Evolutionary conservation across 495 filamentous ascomycete genomes (phyloP), one percentile per base, ranked within the genome.

Genomic region (Podospora appendiculata): DNA sequence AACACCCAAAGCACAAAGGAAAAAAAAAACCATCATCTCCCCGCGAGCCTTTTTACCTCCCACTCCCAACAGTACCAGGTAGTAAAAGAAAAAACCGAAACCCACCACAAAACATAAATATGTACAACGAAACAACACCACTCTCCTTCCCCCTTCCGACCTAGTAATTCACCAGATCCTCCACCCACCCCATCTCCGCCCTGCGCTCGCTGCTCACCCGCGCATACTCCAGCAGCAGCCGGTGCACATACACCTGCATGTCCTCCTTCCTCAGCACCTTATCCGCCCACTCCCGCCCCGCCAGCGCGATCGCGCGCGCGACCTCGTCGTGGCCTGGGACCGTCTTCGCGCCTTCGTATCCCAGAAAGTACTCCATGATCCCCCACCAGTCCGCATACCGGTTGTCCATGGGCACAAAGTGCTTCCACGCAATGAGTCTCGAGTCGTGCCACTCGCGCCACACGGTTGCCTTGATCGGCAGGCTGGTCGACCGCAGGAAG

Each of bases 391-490:
- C 89, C 36, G 81, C 73, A 54, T 85, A 91, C 12, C 83, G 77
- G 60, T 85, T 90, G 60, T 92, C 89, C 85, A 93, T 87, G 1
- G 89, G 89, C n/a, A 89, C 84, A 57, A 82, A 89, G 57, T 89
- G 86, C 50, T 78, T 78, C 86, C 86, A 89, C 10, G 83, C 74
- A 17, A 85, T 73, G 8, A 89, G 67, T 17, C 86, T 68, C 36
- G 76, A 79, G 58, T 89, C 86, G 53, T 88, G 86, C 86, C 85
- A 88, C 66, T 88, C 86, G 9, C 79, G 72, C 73, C 85, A 89
- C 35, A 89, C 76, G 8, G 86, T 87, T 1, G 85, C 80, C 62
- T 89, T 89, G 66, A 89, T 73, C 0, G 81, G 81, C 11, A 89
- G 56, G 13, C 77, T 80, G 19, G 79, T 84, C 45, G 76, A 81